A percentile compares a stretch with the other conserved stretches of the same genome.
Evolutionary conservation across 441 rosid species (phyloP).

Genomic region (Brassica balearica): DNA sequence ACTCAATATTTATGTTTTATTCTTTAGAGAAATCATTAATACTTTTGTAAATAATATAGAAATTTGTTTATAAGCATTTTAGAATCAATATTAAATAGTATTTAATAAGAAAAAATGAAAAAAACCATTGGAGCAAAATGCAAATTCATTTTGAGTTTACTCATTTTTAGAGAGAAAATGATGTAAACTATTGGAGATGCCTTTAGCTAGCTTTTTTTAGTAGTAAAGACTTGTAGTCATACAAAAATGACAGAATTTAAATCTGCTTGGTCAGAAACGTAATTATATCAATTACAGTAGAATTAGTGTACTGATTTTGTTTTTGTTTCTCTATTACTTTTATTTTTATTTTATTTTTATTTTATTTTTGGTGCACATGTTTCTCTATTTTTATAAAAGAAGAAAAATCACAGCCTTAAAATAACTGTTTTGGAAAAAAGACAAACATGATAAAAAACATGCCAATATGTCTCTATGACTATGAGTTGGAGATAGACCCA

Average conservation of each 20-base stretch:
- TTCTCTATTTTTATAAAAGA: background rate
- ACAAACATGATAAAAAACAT: background rate
- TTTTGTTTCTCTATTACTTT: background rate
- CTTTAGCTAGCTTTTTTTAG: background rate
- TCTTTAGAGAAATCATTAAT: too few species aligned
- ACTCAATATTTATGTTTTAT: too few species aligned
- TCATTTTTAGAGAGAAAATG: too few species aligned
- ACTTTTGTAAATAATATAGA: too few species aligned
- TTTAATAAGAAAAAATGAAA: too few species aligned
- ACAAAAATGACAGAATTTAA: background rate
- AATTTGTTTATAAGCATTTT: too few species aligned
- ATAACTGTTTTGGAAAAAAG: background rate
- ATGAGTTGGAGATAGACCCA: conserved; percentile 27
- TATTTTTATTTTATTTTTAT: background rate
- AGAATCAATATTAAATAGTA: too few species aligned
- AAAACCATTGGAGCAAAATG: too few species aligned
- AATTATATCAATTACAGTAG: too few species aligned
- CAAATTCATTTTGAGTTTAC: too few species aligned
- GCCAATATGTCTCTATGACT: background rate
- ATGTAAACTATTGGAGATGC: too few species aligned
- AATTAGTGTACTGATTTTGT: background rate
- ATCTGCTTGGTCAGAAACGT: conserved; percentile 4
- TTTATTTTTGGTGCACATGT: background rate
- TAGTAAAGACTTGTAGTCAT: background rate
- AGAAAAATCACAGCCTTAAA: background rate